Conservation (phyloP, 768 basidiomycete species). For the Hortiboletus campestris region DNA sequence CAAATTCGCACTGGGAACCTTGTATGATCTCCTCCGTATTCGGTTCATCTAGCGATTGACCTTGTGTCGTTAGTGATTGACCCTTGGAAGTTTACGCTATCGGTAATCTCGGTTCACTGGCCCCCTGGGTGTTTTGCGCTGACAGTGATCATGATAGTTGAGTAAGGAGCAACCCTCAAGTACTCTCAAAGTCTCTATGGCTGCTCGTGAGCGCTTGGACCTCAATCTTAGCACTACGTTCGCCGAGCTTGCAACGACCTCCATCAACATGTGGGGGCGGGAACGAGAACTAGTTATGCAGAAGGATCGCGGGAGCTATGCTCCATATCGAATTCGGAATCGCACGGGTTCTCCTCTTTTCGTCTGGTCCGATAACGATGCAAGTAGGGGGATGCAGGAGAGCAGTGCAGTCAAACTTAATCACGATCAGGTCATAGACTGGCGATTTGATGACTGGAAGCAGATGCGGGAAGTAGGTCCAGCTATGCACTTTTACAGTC, state of each 20-base stretch:
- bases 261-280: conserved; percentile 67
- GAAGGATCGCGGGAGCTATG: conserved; percentile 81
- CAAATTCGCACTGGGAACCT: conserved; percentile 98
- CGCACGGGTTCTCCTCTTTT: conserved; percentile 83
- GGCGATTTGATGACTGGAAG: conserved; percentile 97
- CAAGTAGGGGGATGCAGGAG: conserved; percentile 45
- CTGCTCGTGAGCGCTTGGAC: conserved; percentile 82
- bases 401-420: conserved; percentile 57
- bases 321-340: conserved; percentile 92
- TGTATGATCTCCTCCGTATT: conserved; percentile 41
- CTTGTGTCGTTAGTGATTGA: conserved; percentile 66
- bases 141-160: conserved; percentile 40
- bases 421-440: conserved; percentile 78
- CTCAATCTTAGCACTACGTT: conserved; percentile 90
- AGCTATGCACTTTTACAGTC: neutral
- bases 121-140: conserved; percentile 6
- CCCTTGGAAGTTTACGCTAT: conserved; percentile 86
- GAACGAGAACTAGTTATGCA: conserved; percentile 71
- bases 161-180: conserved; percentile 48
- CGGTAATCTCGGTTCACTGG: conserved; percentile 40
- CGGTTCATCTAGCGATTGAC: conserved; percentile 10
- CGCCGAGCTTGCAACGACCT: conserved; percentile 77
- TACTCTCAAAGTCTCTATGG: conserved; percentile 58
- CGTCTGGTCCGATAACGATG: conserved; percentile 82
- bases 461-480: conserved; percentile 80